Percentiles rank a stretch among this genome's conserved stretches.
Conservation (phyloP, 139 green algal species). For the Coelastrella sp. region DNA sequence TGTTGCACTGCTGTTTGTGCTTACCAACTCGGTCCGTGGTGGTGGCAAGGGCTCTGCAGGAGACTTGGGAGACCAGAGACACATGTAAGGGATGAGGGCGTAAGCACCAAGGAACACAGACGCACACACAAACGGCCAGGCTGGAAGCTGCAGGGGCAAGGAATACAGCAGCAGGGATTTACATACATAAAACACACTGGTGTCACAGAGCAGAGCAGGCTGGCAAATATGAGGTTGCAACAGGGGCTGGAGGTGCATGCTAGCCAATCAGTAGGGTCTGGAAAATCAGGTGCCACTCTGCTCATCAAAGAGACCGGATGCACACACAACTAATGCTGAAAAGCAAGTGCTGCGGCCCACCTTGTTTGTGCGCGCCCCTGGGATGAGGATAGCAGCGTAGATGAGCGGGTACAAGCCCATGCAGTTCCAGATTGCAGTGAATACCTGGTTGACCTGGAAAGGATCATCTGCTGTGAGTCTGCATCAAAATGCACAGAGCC, state of each 20-base stretch:
- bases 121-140: slow-evolving; percentile 85
- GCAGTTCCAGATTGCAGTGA: slow-evolving; percentile 77
- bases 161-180: too few relatives aligned
- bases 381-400: slow-evolving; percentile 85
- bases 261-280: too few relatives aligned
- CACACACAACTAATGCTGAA: too few relatives aligned
- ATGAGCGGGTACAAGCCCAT: slow-evolving; percentile 89
- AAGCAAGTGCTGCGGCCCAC: slow-evolving; percentile 54
- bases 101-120: slow-evolving; percentile 83
- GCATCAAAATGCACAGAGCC: neutral
- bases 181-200: too few relatives aligned
- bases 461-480: slow-evolving; percentile 46
- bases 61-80: slow-evolving; percentile 57
- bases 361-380: slow-evolving; percentile 79
- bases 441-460: slow-evolving; percentile 64
- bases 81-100: slow-evolving; percentile 87
- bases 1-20: too few relatives aligned
- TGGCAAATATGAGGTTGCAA: too few relatives aligned
- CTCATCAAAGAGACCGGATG: too few relatives aligned
- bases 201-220: too few relatives aligned
- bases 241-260: too few relatives aligned
- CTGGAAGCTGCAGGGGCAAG: slow-evolving; percentile 76
- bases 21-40: slow-evolving; percentile 68
- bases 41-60: slow-evolving; percentile 61
- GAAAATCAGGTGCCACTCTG: too few relatives aligned